Evolutionary conservation across 176 grass and related monocot genomes (phyloP), one percentile per base, ranked within the genome.

Genomic region (Canna indica): DNA sequence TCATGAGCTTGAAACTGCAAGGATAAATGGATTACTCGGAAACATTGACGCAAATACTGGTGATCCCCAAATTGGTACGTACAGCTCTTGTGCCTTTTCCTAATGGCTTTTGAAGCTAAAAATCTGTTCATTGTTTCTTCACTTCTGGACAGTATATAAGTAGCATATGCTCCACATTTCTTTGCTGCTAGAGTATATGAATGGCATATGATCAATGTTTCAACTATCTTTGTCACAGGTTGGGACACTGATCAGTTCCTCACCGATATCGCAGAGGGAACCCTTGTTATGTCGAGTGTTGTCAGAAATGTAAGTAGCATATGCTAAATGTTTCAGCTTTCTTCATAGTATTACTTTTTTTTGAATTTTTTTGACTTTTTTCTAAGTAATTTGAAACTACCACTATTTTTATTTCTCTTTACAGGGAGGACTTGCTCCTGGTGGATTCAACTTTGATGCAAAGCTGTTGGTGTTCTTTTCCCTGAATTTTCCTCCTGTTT

Each of bases 291-390:
- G 94, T 79, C 77, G 17, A 92, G 84, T 85, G 94, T 97, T 7
- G 94, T 97, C 77, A 97, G 91, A 85, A 97, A 97, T 90, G 94
- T 97, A 85, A 85, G 94, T 87, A 71, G n/a, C n/a, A n/a, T n/a
- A n/a, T 17, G 59, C 57, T 60, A 27, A 62, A 45, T 12, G 1
- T 2, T 47, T 59, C 65, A 5, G 36, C 18, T 59, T 18, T 22
- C 8, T 25, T 66, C 22, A 22, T 22, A 36, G 26, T 36, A 15
- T 1, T 10, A 27, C 10, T 27, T 30, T 54, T 6, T 31, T 28
- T 30, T 60, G 12, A 10, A 15, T 32, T 32, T 12, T 66, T 66
- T 38, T 6, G 5, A 17, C 1, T 38, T 38, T 18, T 13, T 38
- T 7, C 16, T 0, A 54, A 54, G 17, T 54, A 54, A 36, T 38